These are phyloP conservation scores for Lactifluus rugatus DNA, from an alignment of 768 basidiomycete genomes.

Conservation along the genomic window DNA sequence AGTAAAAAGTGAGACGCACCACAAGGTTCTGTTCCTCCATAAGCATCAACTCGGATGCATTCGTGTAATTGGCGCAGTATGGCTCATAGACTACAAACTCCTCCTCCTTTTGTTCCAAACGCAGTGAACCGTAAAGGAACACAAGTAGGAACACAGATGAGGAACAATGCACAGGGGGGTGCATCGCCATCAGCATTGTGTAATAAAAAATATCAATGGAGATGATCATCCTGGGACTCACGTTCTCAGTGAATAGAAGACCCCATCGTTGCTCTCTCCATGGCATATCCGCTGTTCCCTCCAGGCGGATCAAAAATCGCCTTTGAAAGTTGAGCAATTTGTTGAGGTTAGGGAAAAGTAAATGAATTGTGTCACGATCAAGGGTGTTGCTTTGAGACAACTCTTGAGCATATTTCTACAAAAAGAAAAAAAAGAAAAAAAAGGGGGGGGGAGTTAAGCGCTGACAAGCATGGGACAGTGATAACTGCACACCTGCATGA, in stretches of 20 bases:
- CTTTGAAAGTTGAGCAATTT: conserved; percentile 95
- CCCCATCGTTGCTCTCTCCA: conserved; percentile 89
- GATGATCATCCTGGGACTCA: conserved; percentile 34
- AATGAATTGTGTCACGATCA: conserved; percentile 91
- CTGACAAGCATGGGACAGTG: background rate
- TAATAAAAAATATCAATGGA: conserved; percentile 18
- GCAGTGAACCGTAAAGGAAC: background rate
- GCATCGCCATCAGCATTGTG: conserved; percentile 30
- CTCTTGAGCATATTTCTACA: conserved; percentile 81
- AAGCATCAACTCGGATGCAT: conserved; percentile 76
- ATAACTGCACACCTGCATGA: conserved; percentile 69
- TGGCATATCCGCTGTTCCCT: conserved; percentile 71
- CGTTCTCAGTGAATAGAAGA: conserved; percentile 70
- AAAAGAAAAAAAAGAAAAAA: conserved; percentile 10
- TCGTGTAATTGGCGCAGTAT: conserved; percentile 92
- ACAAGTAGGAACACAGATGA: conserved; percentile 20
- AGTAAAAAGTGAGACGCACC: conserved; percentile 41
- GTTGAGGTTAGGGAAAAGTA: conserved; percentile 90
- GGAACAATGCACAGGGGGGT: conserved; percentile 28
- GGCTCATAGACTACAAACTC: conserved; percentile 96
- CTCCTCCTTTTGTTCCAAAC: conserved; percentile 72
- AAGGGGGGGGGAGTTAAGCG: background rate
- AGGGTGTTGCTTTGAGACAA: conserved; percentile 76
- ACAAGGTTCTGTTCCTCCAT: conserved; percentile 77
- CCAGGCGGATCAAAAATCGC: conserved; percentile 82